phyloP scores from a whole-genome alignment of 164 flowering plant genomes.

The Macadamia integrifolia region DNA sequence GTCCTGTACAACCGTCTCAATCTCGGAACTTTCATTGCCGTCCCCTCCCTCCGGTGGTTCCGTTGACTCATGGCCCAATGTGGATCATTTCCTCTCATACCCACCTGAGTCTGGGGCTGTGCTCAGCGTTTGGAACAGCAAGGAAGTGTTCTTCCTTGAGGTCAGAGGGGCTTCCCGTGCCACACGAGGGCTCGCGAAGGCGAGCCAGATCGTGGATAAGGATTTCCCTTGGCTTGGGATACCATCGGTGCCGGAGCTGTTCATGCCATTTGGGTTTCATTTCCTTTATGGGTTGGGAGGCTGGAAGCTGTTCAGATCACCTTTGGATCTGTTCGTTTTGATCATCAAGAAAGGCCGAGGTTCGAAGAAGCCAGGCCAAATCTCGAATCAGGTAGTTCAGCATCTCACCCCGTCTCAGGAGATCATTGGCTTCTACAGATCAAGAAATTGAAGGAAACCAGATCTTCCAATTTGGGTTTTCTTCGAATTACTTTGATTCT shows the following conservation, averaged over 20 bases:
- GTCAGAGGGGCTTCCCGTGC: constrained; percentile 73
- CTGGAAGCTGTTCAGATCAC: no score
- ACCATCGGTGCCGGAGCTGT: constrained; percentile 77
- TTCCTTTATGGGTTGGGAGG: constrained; percentile 48
- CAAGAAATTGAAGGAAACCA: no score
- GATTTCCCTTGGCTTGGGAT: constrained; percentile 61
- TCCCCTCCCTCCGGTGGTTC: constrained; percentile 28
- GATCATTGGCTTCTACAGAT: no score
- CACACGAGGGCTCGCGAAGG: constrained; percentile 14
- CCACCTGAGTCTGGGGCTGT: constrained; percentile 93
- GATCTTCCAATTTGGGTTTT: no score
- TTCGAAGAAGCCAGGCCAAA: no score
- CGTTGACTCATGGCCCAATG: constrained; percentile 36
- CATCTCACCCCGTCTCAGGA: no score
- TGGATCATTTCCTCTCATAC: constrained; percentile 37
- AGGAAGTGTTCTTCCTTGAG: constrained; percentile 60
- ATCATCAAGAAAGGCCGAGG: no score
- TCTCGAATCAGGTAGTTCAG: no score
- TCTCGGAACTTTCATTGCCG: constrained; percentile 81
- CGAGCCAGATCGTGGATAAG: constrained; percentile 62
- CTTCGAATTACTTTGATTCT: no score
- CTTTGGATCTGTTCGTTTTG: no score
- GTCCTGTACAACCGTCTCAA: constrained; percentile 60
- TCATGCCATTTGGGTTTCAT: no score
- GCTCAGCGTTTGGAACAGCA: constrained; percentile 75